These are phyloP conservation scores for Metarhizium anisopliae DNA, from an alignment of 2,329 filamentous ascomycete species.

Conservation along the genomic window DNA sequence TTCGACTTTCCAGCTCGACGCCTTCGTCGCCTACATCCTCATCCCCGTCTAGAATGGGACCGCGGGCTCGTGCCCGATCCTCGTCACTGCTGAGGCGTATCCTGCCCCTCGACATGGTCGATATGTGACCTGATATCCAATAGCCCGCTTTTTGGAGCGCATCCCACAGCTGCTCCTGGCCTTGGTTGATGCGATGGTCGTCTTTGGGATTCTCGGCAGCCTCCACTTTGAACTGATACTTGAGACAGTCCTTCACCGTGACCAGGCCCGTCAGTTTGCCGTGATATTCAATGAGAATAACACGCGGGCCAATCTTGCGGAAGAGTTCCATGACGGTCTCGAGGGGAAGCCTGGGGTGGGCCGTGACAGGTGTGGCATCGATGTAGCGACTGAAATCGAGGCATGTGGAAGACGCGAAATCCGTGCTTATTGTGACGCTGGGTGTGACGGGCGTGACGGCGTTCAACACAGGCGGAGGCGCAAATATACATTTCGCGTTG, in stretches of 20 bases:
- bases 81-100: slow-evolving; percentile 41
- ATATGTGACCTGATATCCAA: slow-evolving; percentile 52
- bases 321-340: slow-evolving; percentile 99
- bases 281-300: slow-evolving; percentile 86
- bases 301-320: slow-evolving; percentile 91
- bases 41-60: slow-evolving; percentile 32
- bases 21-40: slow-evolving; percentile 32
- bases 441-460: slow-evolving; percentile 29
- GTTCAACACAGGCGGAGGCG: slow-evolving; percentile 24
- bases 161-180: slow-evolving; percentile 58
- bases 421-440: slow-evolving; percentile 44
- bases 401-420: slow-evolving; percentile 46
- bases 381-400: slow-evolving; percentile 83
- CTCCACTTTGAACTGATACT: slow-evolving; percentile 95
- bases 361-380: slow-evolving; percentile 80
- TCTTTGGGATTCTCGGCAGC: slow-evolving; percentile 66
- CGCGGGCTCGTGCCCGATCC: slow-evolving; percentile 29
- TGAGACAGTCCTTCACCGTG: slow-evolving; percentile 93
- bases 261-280: slow-evolving; percentile 78
- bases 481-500: slow-evolving; percentile 66
- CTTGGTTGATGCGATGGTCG: slow-evolving; percentile 44
- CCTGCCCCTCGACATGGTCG: slow-evolving; percentile 44
- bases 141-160: slow-evolving; percentile 41
- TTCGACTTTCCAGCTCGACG: slow-evolving; percentile 33
- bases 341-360: slow-evolving; percentile 81